Evolutionary conservation across 495 filamentous ascomycete genomes (phyloP), one percentile per base, ranked within the genome.

Genomic region (Xylaria palmicola): DNA sequence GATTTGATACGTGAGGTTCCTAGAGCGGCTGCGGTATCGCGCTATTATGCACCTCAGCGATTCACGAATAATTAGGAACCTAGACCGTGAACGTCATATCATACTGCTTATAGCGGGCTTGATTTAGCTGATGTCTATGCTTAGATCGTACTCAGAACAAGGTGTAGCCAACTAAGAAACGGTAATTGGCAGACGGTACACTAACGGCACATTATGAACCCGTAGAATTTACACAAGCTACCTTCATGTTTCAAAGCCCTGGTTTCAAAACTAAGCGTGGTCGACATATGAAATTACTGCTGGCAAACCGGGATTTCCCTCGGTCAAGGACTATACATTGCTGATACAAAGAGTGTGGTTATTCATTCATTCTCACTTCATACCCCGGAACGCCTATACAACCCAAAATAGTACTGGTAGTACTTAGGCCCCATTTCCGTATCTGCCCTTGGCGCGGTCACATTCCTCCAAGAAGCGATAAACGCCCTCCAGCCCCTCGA

Each of bases 391-490:
- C 64, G 47, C 53, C 51, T 15, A 56, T 29, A 54, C 40, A 48
- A 63, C 29, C 48, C 57, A 39, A 8, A 49, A 26, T n/a, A 47
- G 29, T 45, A 26, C 53, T 57, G 7, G 22, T 62, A 4, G 48
- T 45, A 30, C 36, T 41, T 45, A 57, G 19, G 19, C 52, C 17
- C 36, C 55, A 37, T 48, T 17, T 26, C 49, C 65, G 15, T 71
- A 68, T 32, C 52, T 63, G 50, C 75, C 79, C 51, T 72, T 74
- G 41, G 86, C 83, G 17, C 78, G 77, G 71, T 97, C 90, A 69
- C 92, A 94, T 64, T 95, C 89, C 70, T 90, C 90, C 48, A 98
- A 66, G 72, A 97, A 97, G 40, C 83, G 83, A 72, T 93, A 90
- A 19, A 98, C 91, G 0, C 93, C 93, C 65, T 95, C 88, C 15